Evolutionary conservation across 2,329 filamentous ascomycete species (phyloP).

Genomic region (Fusarium sterilihyphosum): DNA sequence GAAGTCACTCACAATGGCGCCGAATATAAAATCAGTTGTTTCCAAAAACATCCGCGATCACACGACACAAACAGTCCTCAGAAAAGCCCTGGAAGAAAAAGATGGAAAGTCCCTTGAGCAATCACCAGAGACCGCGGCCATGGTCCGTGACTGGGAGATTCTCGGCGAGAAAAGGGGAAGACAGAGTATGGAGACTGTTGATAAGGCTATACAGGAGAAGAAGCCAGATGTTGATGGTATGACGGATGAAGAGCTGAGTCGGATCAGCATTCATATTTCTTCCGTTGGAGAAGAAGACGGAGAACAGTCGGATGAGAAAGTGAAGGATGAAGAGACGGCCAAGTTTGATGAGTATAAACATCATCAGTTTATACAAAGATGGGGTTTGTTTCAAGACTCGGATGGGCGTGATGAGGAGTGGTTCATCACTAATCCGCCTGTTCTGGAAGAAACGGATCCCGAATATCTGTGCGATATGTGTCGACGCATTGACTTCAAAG

Average conservation of each 20-base stretch:
- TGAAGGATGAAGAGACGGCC: not conserved
- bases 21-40: not conserved
- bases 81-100: not conserved
- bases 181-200: not conserved
- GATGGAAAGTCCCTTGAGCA: not conserved
- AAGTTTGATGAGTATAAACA: constrained; percentile 15
- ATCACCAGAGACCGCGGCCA: not conserved
- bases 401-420: constrained; percentile 20
- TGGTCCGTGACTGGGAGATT: constrained; percentile 1
- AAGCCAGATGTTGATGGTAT: not conserved
- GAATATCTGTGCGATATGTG: constrained; percentile 22
- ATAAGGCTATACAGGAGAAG: not conserved
- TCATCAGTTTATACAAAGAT: constrained; percentile 13
- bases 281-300: not conserved
- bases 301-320: not conserved
- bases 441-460: not conserved
- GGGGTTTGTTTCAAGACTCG: constrained; percentile 8
- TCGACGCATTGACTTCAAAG: constrained; percentile 10
- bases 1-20: not conserved
- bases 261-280: constrained; percentile 4
- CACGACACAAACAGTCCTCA: not conserved
- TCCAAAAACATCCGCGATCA: constrained; percentile 6
- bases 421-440: constrained; percentile 1
- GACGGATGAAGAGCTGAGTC: constrained; percentile 1
- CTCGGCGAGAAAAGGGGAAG: not conserved